A percentile compares a stretch with the other conserved stretches of the same genome.
Conservation (phyloP, 495 filamentous ascomycete species). For the Lentithecium fluviatile region DNA sequence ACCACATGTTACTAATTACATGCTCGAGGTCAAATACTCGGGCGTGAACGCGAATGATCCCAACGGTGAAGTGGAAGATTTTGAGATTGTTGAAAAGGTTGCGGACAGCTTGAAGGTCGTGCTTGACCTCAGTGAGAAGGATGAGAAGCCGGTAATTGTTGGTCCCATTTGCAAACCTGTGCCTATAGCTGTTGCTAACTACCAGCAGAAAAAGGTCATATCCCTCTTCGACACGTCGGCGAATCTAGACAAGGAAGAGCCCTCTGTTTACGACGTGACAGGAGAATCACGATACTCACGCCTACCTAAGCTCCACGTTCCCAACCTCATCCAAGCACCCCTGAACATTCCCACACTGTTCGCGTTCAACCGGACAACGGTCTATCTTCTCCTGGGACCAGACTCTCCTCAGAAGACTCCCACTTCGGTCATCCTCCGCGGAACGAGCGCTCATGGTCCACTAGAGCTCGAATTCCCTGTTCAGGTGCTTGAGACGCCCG, state of each 20-base stretch:
- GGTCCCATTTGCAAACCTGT: neutral
- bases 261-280: constrained; percentile 22
- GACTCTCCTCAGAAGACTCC: constrained; percentile 48
- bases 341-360: constrained; percentile 61
- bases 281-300: constrained; percentile 46
- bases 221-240: constrained; percentile 55
- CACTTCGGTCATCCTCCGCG: constrained; percentile 57
- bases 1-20: constrained; percentile 60
- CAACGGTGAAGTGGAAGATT: constrained; percentile 49
- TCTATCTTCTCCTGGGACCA: constrained; percentile 63
- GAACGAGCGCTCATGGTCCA: constrained; percentile 54
- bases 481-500: constrained; percentile 46
- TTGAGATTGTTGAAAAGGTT: constrained; percentile 58
- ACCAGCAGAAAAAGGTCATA: constrained; percentile 47
- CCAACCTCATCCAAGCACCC: constrained; percentile 63
- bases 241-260: constrained; percentile 43
- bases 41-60: constrained; percentile 30
- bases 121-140: constrained; percentile 13
- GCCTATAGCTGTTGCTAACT: constrained; percentile 19
- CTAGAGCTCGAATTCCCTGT: constrained; percentile 63
- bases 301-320: constrained; percentile 50
- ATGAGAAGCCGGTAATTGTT: constrained; percentile 18
- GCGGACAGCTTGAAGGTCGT: constrained; percentile 45
- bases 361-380: constrained; percentile 59
- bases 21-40: constrained; percentile 59